These are phyloP conservation scores for Pleurozium schreberi DNA, from an alignment of 225 moss, liverwort and hornwort species.

Conservation along the genomic window DNA sequence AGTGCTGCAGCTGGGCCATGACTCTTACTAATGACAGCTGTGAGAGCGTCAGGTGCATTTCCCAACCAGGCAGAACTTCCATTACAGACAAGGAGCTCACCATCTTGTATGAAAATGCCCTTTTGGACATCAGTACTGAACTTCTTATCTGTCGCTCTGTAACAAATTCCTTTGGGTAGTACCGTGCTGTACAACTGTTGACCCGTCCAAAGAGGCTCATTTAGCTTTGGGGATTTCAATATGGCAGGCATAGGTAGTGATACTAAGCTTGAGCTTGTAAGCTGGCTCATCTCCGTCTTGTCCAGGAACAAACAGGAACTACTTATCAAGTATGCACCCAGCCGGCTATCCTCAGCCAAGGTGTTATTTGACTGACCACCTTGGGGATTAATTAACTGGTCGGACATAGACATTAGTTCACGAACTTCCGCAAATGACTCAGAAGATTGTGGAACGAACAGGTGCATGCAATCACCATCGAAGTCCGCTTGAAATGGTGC, in stretches of 20 bases:
- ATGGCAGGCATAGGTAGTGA: slow-evolving; percentile 69
- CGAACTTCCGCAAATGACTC: slow-evolving; percentile 68
- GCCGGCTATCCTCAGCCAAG: slow-evolving; percentile 73
- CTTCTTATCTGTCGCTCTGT: slow-evolving; percentile 11
- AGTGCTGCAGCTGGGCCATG: slow-evolving; percentile 49
- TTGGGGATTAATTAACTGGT: slow-evolving; percentile 65
- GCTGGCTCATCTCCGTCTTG: slow-evolving; percentile 49
- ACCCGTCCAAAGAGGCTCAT: slow-evolving; percentile 74
- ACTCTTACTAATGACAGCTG: slow-evolving; percentile 32
- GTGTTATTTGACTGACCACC: slow-evolving; percentile 66
- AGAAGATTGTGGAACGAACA: slow-evolving; percentile 78
- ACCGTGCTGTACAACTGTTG: slow-evolving; percentile 65
- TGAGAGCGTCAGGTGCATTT: slow-evolving; percentile 42
- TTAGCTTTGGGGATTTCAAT: slow-evolving; percentile 45
- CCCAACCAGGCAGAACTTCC: slow-evolving; percentile 66
- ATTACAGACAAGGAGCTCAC: slow-evolving; percentile 61
- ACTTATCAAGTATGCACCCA: slow-evolving; percentile 60
- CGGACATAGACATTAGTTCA: slow-evolving; percentile 55
- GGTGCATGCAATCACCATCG: slow-evolving; percentile 78
- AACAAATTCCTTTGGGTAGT: slow-evolving; percentile 38
- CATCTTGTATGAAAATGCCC: slow-evolving; percentile 45
- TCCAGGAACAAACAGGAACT: slow-evolving; percentile 47
- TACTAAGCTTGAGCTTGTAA: slow-evolving; percentile 24
- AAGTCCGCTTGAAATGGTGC: slow-evolving; percentile 85
- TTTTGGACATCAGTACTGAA: slow-evolving; percentile 11